Evolutionary conservation across 345 rosid species (phyloP), one percentile per base, ranked within the genome.

Genomic region (Clarkia xantiana): DNA sequence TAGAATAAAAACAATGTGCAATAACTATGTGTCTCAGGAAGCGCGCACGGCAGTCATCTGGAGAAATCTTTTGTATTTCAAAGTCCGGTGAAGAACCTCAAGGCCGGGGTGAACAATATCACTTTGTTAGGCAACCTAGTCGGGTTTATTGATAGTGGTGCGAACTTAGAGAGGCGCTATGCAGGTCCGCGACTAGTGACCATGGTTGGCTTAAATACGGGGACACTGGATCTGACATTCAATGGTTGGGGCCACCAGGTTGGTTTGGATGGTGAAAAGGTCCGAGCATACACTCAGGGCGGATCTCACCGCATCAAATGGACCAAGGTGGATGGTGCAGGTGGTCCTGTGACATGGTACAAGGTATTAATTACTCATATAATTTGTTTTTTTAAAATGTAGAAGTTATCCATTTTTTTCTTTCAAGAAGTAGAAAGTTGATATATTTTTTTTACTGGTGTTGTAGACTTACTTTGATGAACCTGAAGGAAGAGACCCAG

Each of bases 51-150:
- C 16, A 86, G 89, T 74, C 83, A 91, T 25, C 59, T 75, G 0
- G 87, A 84, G 58, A 91, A 86, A 76, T 84, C 82, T 58, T 91
- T 91, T 60, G 77, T 84, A 45, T 76, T 86, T 44, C 73, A 78
- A 60, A 73, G 59, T n/a, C 46, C 73, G 0, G 60, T 77, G 19
- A 51, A 7, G 36, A 29, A 66, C 4, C 49, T 91, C 44, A 63
- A 60, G 61, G 42, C 62, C 16, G 98, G 95, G 51, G 45, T 17
- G 14, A 86, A 86, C 64, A 51, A 57, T 0, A 76, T 93, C 19
- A 1, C 71, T 1, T 63, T 91, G 55, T 61, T 81, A 68, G 85
- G 66, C 23, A 51, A 41, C 46, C 39, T 78, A 12, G 76, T 82
- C 44, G 98, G 98, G 36, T 7, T 29, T 29, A 29, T 29, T 29